Evolutionary conservation across 352 stramenopile species (phyloP).

Genomic region (Saprolegnia diclina): DNA sequence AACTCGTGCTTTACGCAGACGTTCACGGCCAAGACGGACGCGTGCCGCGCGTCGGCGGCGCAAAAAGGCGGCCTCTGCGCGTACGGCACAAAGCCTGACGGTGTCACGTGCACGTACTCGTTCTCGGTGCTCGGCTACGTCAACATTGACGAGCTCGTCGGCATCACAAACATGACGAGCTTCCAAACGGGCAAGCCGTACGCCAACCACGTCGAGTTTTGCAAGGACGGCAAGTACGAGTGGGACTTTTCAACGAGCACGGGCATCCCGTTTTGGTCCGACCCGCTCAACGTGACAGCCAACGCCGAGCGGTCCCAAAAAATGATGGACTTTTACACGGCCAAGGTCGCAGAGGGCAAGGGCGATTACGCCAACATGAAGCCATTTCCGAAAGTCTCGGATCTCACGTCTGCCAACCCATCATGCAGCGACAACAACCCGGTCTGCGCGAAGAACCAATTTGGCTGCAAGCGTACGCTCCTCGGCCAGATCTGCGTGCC

Average conservation of each 20-base stretch:
- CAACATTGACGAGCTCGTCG: conserved; percentile 52
- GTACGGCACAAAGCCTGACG: conserved; percentile 28
- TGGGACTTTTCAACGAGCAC: conserved; percentile 31
- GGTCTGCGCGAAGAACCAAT: conserved; percentile 39
- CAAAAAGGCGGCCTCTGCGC: conserved; percentile 33
- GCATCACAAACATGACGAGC: conserved; percentile 52
- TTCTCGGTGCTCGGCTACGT: conserved; percentile 56
- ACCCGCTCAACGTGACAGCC: conserved; percentile 34
- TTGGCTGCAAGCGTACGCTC: conserved; percentile 55
- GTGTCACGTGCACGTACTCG: conserved; percentile 55
- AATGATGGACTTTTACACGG: conserved; percentile 45
- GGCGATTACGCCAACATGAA: conserved; percentile 34
- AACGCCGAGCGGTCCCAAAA: conserved; percentile 34
- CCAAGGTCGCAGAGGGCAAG: conserved; percentile 10
- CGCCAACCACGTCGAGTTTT: conserved; percentile 54
- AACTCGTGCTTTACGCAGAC: conserved; percentile 43
- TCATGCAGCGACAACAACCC: conserved; percentile 36
- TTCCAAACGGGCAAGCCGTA: conserved; percentile 32
- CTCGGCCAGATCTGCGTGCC: conserved; percentile 67
- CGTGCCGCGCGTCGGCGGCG: conserved; percentile 7
- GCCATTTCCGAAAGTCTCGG: conserved; percentile 33
- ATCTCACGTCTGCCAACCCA: conserved; percentile 44
- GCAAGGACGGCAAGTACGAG: conserved; percentile 32
- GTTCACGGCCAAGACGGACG: conserved; percentile 38
- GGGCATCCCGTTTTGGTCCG: conserved; percentile 49